Evolutionary conservation across 2,329 filamentous ascomycete genomes (phyloP).

Genomic region (Penicillium sp.): DNA sequence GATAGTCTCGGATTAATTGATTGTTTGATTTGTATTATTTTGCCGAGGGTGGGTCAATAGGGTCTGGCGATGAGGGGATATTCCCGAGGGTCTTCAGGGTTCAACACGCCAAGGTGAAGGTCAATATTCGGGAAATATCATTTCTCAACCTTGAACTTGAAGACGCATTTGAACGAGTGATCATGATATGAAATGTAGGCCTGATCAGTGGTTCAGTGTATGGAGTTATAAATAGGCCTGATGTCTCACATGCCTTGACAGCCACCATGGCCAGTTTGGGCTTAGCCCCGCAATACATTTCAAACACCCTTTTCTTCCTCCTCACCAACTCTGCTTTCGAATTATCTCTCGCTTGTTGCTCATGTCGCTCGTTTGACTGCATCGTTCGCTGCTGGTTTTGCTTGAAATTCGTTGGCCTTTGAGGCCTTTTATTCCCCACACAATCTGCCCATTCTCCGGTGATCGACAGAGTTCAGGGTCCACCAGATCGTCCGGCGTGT

Average conservation of each 20-base stretch:
- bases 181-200: neutral
- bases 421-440: neutral
- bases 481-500: slow-evolving; percentile 7
- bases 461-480: slow-evolving; percentile 20
- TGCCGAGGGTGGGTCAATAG: neutral
- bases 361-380: slow-evolving; percentile 10
- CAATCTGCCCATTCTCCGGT: slow-evolving; percentile 8
- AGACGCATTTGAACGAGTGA: neutral
- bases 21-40: neutral
- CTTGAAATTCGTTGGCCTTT: neutral
- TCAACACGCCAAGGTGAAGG: neutral
- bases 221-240: slow-evolving; percentile 20
- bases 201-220: neutral
- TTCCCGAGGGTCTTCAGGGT: neutral
- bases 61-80: neutral
- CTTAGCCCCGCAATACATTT: slow-evolving; percentile 21
- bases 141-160: neutral
- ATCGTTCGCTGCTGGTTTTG: neutral
- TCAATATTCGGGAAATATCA: neutral
- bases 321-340: neutral
- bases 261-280: slow-evolving; percentile 15
- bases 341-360: slow-evolving; percentile 3
- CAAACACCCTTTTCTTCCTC: slow-evolving; percentile 13
- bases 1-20: neutral
- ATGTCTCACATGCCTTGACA: slow-evolving; percentile 21